Evolutionary conservation across 2,329 filamentous ascomycete genomes (phyloP).

Genomic region (Capronia americana): DNA sequence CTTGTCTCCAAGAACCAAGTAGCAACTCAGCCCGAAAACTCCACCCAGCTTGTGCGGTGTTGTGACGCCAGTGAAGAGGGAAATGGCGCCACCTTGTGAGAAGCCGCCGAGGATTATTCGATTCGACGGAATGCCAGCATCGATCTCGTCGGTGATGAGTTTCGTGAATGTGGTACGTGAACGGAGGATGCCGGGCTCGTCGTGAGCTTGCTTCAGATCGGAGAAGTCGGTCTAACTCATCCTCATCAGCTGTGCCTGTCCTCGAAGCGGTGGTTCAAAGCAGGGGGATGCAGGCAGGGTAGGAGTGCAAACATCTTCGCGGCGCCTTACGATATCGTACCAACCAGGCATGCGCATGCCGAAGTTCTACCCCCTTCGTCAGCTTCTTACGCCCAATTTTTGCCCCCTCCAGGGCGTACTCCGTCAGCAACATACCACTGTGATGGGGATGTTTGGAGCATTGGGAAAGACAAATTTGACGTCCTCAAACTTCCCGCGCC

Average conservation of each 20-base stretch:
- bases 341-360: constrained; percentile 43
- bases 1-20: constrained; percentile 74
- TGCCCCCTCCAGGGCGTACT: neutral
- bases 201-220: constrained; percentile 51
- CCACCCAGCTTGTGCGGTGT: constrained; percentile 78
- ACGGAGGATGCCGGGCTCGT: constrained; percentile 72
- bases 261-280: constrained; percentile 1
- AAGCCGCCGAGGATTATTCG: constrained; percentile 77
- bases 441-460: constrained; percentile 84
- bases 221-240: constrained; percentile 48
- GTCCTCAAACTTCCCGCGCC: constrained; percentile 79
- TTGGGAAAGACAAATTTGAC: constrained; percentile 95
- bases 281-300: neutral
- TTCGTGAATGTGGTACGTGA: constrained; percentile 77
- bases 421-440: constrained; percentile 63
- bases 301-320: constrained; percentile 45
- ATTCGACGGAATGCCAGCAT: constrained; percentile 77
- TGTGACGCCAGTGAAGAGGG: constrained; percentile 80
- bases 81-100: constrained; percentile 82
- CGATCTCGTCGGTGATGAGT: constrained; percentile 80
- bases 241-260: constrained; percentile 6
- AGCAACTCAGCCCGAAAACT: constrained; percentile 83
- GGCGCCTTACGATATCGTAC: constrained; percentile 57
- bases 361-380: constrained; percentile 33
- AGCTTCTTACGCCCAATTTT: constrained; percentile 7